Evolutionary conservation across 805 yeast species (phyloP), one percentile per base, ranked within the genome.

Genomic region (Ogataea wickerhamii): DNA sequence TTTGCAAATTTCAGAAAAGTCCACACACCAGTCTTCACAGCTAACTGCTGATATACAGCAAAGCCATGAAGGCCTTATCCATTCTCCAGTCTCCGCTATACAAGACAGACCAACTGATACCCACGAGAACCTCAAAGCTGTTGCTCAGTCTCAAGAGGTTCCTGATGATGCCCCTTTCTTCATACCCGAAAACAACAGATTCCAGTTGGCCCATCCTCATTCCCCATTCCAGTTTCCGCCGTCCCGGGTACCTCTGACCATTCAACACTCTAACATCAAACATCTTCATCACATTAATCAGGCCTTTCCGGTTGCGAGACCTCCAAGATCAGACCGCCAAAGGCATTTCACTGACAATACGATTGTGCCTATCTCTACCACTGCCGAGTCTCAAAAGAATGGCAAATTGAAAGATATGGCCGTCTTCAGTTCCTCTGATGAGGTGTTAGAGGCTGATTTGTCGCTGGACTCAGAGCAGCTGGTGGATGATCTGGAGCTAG

Each of bases 161-260:
- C 11, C 11, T 7, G 29, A 11, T 11, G 29, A 26, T 14, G 7
- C 29, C 7, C 8, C 11, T 13, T 14, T 33, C 10, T 33, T 37
- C 29, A 38, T 41, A 29, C 48, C 53, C 12, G 16, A 37, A 4
- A 47, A 48, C 28, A 38, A 48, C 23, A 41, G 47, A 27, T 52
- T 50, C 29, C 34, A 40, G 14, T 28, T 33, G 12, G 30, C 31
- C 6, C 32, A 29, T 25, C 14, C 44, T 6, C 28, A 37, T 7
- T 38, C 48, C 16, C 34, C 40, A n/a, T 39, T 39, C 18, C 56
- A 55, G 13, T 61, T 61, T 38, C 66, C 64, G 8, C 49, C 48
- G 1, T 40, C 50, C 8, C 49, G 40, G 38, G 12, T 45, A 8
- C 57, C 57, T 5, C 36, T 49, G 8, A 46, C 55, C 7, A 37